Base-by-base conservation (phyloP, 2,329 filamentous ascomycete genomes). In the Fusarium dimerum region DNA sequence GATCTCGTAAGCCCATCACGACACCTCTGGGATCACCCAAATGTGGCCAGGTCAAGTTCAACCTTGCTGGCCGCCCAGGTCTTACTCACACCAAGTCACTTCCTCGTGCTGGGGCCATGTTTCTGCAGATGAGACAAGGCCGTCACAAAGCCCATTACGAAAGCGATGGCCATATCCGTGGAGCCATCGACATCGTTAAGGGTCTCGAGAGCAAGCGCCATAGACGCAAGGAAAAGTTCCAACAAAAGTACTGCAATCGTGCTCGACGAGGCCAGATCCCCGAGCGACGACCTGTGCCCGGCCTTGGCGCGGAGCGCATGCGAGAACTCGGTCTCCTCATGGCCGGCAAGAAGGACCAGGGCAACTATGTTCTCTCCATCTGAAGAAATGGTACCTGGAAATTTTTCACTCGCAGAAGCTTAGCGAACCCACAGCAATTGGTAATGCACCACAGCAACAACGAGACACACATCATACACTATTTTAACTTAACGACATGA, bases 171-270 rank as follows among this genome's bases (percentile, higher is more conserved):
- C 91, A 94, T 58, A 83, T 90, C 10, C 89, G 94, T 57, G 91
- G 92, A n/a, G 92, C 94, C 36, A 95, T 99, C 61, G 94, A 97
- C 72, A 99, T 97, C 56, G 90, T 97, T 73, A 96, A 96, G 71
- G 94, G 94, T 9, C 82, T 99, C 1, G 94, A 99, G 76, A 88
- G 90, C 73, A 97, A 96, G 77, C 88, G 92, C 26, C 90, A 94
- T 75, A 87, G 94, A 59, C 89, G 94, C 63, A 92, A 89, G 75
- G 92, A 97, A 73, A 96, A 97, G 73, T 89, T 92, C 66, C 88
- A 90, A 69, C 88, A 92, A 65, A 94, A 96, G 71, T 88, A 93
- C 68, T 95, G 90, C 76, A 87, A 91, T 68, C 90, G 91, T 65
- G 87, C 87, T 51, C 85, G 86, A 59, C 92, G 91, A 66, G 82